Conservation (phyloP, 371 early-diverging fungal genomes). For the Smittium culicis region DNA sequence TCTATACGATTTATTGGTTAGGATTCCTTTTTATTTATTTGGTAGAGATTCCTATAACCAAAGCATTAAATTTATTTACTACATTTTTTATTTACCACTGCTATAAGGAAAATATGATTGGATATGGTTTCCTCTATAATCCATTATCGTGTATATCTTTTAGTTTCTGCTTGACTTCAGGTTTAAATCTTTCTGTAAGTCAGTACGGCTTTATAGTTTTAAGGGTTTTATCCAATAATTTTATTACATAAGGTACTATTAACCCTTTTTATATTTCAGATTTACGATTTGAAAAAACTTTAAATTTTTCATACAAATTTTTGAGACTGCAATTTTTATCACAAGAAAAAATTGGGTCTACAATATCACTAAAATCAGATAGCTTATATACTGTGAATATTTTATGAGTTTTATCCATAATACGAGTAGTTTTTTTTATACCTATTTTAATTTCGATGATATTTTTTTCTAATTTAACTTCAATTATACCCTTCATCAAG, state of each 20-base stretch:
- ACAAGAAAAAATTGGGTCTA: no score
- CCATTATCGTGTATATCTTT: neutral
- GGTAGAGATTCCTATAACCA: constrained; percentile 37
- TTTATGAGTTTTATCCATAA: no score
- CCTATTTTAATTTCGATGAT: no score
- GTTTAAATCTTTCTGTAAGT: neutral
- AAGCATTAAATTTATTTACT: constrained; percentile 31
- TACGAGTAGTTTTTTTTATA: no score
- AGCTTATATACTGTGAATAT: no score
- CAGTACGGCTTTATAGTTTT: neutral
- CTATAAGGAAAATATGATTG: constrained; percentile 28
- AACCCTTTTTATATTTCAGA: no score
- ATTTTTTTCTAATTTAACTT: no score
- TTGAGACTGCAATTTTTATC: no score
- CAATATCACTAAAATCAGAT: no score
- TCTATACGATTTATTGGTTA: constrained; percentile 30
- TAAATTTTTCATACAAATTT: no score
- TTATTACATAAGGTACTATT: neutral
- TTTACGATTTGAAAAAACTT: no score
- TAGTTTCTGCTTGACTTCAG: neutral
- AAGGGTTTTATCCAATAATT: neutral
- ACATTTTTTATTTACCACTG: constrained; percentile 31
- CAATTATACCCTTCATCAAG: no score
- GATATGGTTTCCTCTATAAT: neutral
- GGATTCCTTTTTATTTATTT: constrained; percentile 29